Base-by-base conservation (phyloP, 768 basidiomycete species). In the Mycena maculata region DNA sequence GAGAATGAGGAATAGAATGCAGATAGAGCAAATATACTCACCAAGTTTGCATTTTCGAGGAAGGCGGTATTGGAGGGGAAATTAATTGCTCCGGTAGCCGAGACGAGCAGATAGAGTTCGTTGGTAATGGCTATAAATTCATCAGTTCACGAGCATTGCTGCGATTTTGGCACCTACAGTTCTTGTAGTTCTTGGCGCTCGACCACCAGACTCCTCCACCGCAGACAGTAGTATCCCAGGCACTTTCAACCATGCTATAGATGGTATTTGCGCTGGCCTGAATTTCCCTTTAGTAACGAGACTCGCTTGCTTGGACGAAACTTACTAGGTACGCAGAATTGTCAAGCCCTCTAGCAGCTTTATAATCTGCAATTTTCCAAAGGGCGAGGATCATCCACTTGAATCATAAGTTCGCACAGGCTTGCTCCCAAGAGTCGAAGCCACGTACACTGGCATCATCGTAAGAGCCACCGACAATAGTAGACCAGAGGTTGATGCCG, bases 201-300 rank as follows among this genome's bases (percentile, higher is more conserved):
- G 86, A 86, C 87, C 87, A 88, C 86, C 87, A 87, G 2, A 87
- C 86, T 86, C 87, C 87, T 7, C 87, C 87, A n/a, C 85, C 82
- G 61, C 85, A 87, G 18, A 60, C 59, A 22, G 79, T 77, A 49
- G 75, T 67, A 67, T 88, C 85, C 85, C 86, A 87, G 63, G 85
- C 78, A 16, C 76, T 80, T 11, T 82, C 80, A 57, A 88, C 82
- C 45, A 86, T 80, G 63, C 85, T 76, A 63, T 88, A 88, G 41
- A 88, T 82, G 38, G 75, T 76, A 25, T 75, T 77, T 7, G 86
- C 86, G 56, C 79, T 81, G 58, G 78, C 80, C 87, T 87, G 54
- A 22, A 20, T 3, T 38, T 27, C 50, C 22, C 41, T 55, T 20
- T 30, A 36, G 57, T n/a, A 47, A 44, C 16, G 41, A 27, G 4